Percentiles rank a stretch among this genome's conserved stretches.
Evolutionary conservation across 1,284 basidiomycete species (phyloP).

Genomic region (Pholiota adiposa): DNA sequence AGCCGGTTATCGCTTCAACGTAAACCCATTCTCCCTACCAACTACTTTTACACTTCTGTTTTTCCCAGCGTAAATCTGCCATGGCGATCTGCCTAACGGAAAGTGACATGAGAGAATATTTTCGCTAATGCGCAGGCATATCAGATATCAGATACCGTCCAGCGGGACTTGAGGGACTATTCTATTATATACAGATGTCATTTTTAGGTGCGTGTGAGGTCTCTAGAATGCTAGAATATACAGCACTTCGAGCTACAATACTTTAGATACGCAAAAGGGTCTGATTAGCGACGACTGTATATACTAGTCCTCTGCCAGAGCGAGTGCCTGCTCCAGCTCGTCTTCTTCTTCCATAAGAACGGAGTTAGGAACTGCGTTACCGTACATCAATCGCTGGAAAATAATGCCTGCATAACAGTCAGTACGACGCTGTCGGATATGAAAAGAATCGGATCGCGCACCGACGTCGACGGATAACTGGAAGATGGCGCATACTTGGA

Average conservation of each 20-base stretch:
- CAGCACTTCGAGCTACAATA: neutral
- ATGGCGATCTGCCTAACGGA: neutral
- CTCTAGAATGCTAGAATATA: neutral
- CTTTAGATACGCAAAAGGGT: neutral
- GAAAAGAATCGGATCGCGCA: conserved; percentile 38
- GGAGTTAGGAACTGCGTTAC: conserved; percentile 58
- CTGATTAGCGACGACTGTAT: neutral
- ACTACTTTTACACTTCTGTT: neutral
- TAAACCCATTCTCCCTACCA: neutral
- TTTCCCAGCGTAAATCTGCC: neutral
- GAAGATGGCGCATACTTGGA: conserved; percentile 81
- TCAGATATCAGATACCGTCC: neutral
- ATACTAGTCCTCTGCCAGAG: conserved; percentile 57
- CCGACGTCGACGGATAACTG: conserved; percentile 79
- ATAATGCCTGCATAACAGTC: conserved; percentile 58
- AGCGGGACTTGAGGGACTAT: conserved; percentile 4
- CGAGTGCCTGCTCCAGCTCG: conserved; percentile 74
- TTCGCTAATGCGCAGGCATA: neutral
- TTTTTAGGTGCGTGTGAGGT: neutral
- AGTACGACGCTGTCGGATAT: conserved; percentile 13
- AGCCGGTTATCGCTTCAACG: neutral
- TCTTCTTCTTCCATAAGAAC: conserved; percentile 58
- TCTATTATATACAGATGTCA: too few species aligned
- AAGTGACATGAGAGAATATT: conserved; percentile 8
- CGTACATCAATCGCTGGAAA: conserved; percentile 71